A percentile compares a stretch with the other conserved stretches of the same genome.
phyloP scores from a whole-genome alignment of 768 basidiomycete species.

The Neoboletus brunneissimus region DNA sequence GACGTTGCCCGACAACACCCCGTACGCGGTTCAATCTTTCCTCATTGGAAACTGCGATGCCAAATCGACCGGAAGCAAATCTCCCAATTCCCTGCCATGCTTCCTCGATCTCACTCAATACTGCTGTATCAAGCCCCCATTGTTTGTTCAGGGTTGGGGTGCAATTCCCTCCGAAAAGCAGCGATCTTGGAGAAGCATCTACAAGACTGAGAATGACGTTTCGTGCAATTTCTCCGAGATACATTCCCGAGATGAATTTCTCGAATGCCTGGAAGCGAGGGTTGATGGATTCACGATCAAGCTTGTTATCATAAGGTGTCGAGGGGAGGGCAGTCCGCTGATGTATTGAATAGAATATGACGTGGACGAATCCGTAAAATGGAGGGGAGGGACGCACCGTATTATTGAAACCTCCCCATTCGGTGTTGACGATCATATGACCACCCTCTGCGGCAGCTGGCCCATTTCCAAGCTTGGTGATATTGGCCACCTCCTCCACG shows the following conservation, averaged over 20 bases:
- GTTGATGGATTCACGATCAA: slow-evolving; percentile 94
- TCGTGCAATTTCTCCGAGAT: slow-evolving; percentile 91
- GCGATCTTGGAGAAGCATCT: slow-evolving; percentile 64
- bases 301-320: slow-evolving; percentile 86
- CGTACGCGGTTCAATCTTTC: slow-evolving; percentile 54
- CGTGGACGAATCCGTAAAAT: not conserved
- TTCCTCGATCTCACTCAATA: slow-evolving; percentile 79
- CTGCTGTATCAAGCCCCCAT: slow-evolving; percentile 93
- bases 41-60: slow-evolving; percentile 1
- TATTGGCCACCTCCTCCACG: slow-evolving; percentile 81
- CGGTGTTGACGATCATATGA: slow-evolving; percentile 93
- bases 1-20: slow-evolving; percentile 55
- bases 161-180: slow-evolving; percentile 81
- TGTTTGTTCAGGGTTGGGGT: slow-evolving; percentile 76
- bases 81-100: slow-evolving; percentile 58
- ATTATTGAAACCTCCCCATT: slow-evolving; percentile 99
- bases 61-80: slow-evolving; percentile 24
- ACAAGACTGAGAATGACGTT: slow-evolving; percentile 80
- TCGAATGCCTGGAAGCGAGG: slow-evolving; percentile 92
- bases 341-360: slow-evolving; percentile 1
- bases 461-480: slow-evolving; percentile 75
- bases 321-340: slow-evolving; percentile 81
- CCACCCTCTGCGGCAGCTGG: slow-evolving; percentile 59
- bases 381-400: slow-evolving; percentile 48
- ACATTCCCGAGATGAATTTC: slow-evolving; percentile 99